phyloP scores from a whole-genome alignment of 148 eudicot genomes.

The Silene latifolia region DNA sequence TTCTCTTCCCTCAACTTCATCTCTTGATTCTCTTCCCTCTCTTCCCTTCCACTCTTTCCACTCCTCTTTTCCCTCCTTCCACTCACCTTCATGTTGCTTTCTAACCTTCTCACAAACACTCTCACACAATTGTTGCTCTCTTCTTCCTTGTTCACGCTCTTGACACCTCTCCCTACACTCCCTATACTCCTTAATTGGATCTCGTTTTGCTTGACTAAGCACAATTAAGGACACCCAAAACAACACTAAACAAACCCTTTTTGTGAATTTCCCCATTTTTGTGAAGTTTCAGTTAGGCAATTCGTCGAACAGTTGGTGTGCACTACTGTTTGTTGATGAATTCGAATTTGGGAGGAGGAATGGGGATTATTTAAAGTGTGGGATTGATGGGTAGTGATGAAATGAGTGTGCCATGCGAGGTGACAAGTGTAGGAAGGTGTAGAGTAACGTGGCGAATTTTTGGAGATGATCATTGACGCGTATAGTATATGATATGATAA shows the following conservation, averaged over 20 bases:
- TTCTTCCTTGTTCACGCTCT: constrained; percentile 19
- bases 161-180: constrained; percentile 37
- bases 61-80: background rate
- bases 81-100: constrained; percentile 11
- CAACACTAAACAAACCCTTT: constrained; percentile 11
- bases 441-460: constrained; percentile 22
- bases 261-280: background rate
- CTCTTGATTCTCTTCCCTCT: constrained; percentile 17
- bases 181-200: constrained; percentile 17
- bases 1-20: constrained; percentile 2
- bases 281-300: constrained; percentile 8
- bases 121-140: constrained; percentile 27
- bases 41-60: constrained; percentile 7
- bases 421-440: constrained; percentile 25
- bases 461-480: constrained; percentile 16
- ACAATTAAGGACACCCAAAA: constrained; percentile 18
- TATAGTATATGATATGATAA: background rate
- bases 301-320: constrained; percentile 29
- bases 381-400: constrained; percentile 14
- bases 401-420: constrained; percentile 22
- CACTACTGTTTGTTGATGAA: constrained; percentile 16
- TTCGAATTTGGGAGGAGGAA: too few species aligned
- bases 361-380: constrained; percentile 18
- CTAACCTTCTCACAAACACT: constrained; percentile 21
- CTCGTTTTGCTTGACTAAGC: constrained; percentile 10